Percentiles rank a stretch among this genome's conserved stretches.
phyloP scores from a whole-genome alignment of 2,329 filamentous ascomycete genomes.

The Aciculosporium take region DNA sequence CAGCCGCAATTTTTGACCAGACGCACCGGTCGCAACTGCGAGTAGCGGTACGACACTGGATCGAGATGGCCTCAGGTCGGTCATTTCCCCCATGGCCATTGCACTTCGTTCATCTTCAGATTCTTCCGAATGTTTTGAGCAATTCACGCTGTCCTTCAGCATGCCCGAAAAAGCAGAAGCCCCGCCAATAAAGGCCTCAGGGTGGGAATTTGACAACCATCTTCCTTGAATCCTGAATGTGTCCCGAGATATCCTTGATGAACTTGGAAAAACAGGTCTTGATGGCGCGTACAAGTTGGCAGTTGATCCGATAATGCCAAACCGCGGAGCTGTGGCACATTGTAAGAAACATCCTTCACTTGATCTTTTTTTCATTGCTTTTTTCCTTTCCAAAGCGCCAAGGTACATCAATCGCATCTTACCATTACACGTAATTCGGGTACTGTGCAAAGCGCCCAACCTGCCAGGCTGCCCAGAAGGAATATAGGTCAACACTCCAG shows the following conservation, averaged over 20 bases:
- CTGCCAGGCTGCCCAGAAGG: conserved; percentile 12
- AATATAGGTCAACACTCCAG: conserved; percentile 20
- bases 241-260: conserved; percentile 15
- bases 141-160: conserved; percentile 23
- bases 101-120: conserved; percentile 17
- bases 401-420: conserved; percentile 7
- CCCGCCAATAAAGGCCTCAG: conserved; percentile 32
- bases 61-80: conserved; percentile 21
- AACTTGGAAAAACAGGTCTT: conserved; percentile 12
- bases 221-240: conserved; percentile 24
- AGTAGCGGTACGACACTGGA: conserved; percentile 21
- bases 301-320: conserved; percentile 18
- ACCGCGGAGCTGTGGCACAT: conserved; percentile 15
- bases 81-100: conserved; percentile 42
- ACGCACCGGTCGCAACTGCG: conserved; percentile 39
- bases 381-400: background rate
- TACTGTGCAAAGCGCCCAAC: conserved; percentile 18
- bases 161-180: conserved; percentile 14
- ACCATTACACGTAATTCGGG: conserved; percentile 16
- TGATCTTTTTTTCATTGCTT: background rate
- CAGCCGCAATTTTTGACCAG: conserved; percentile 44
- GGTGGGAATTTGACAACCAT: conserved; percentile 38
- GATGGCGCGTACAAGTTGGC: conserved; percentile 22
- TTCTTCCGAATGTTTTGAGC: conserved; percentile 16
- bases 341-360: background rate